Evolutionary conservation across 371 early-diverging fungal species (phyloP).

Genomic region (Apophysomyces ossiformis): DNA sequence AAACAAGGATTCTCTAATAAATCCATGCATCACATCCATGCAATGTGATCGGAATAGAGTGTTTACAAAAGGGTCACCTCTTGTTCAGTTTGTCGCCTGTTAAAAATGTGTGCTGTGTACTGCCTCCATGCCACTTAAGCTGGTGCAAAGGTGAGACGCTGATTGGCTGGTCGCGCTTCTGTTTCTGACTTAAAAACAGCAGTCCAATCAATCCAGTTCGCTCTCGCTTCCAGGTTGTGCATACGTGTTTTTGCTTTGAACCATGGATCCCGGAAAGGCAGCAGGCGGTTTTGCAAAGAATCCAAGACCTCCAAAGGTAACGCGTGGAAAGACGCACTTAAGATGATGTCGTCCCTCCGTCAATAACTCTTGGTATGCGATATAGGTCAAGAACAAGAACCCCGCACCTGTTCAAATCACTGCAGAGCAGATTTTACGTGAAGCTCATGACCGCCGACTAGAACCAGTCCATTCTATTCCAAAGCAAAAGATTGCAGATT

Average conservation of each 20-base stretch:
- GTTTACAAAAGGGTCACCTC: too few species aligned
- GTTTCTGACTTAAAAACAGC: too few species aligned
- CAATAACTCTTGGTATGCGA: background rate
- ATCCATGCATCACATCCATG: too few species aligned
- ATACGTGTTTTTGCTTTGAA: background rate
- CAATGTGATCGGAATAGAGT: too few species aligned
- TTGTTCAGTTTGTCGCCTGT: too few species aligned
- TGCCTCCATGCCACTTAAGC: too few species aligned
- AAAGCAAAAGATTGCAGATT: conserved; percentile 90
- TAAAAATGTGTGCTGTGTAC: too few species aligned
- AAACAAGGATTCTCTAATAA: too few species aligned
- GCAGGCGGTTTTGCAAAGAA: conserved; percentile 52
- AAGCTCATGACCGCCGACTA: conserved; percentile 86
- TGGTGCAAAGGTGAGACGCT: too few species aligned
- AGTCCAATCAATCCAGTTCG: background rate
- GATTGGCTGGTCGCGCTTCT: too few species aligned
- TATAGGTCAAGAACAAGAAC: conserved; percentile 95
- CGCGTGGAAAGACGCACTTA: background rate
- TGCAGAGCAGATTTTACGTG: conserved; percentile 97
- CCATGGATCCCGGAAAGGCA: conserved; percentile 49
- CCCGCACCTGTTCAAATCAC: conserved; percentile 98
- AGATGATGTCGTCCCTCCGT: background rate
- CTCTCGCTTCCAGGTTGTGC: background rate
- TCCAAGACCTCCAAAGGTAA: conserved; percentile 61
- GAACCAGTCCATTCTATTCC: conserved; percentile 80